A percentile compares a stretch with the other conserved stretches of the same genome.
Conservation (phyloP, 768 basidiomycete genomes). For the Asterophora parasitica region DNA sequence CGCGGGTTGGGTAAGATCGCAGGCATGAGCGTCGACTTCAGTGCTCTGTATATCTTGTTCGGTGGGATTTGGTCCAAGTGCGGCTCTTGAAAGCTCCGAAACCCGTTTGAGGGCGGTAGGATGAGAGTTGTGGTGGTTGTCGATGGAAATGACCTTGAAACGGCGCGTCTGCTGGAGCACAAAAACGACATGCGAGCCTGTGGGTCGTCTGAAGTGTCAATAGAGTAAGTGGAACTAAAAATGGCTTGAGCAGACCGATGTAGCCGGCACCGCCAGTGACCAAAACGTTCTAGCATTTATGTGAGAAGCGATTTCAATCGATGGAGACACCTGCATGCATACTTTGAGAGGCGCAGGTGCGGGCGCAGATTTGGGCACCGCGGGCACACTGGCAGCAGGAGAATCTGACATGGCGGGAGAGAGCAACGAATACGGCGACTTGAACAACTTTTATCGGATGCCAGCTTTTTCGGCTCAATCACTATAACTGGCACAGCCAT, state of each 20-base stretch:
- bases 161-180: conserved; percentile 78
- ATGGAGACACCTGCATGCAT: conserved; percentile 30
- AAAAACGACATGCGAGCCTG: conserved; percentile 93
- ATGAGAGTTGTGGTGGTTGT: conserved; percentile 93
- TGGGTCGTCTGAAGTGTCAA: conserved; percentile 11
- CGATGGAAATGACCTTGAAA: conserved; percentile 91
- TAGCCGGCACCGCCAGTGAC: conserved; percentile 79
- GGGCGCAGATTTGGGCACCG: no score
- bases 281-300: conserved; percentile 33
- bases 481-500: neutral
- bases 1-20: conserved; percentile 70
- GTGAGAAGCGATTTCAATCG: conserved; percentile 19
- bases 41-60: conserved; percentile 67
- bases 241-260: conserved; percentile 53
- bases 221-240: conserved; percentile 1
- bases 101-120: conserved; percentile 72
- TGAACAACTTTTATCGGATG: conserved; percentile 14
- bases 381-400: neutral
- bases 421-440: neutral
- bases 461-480: conserved; percentile 7
- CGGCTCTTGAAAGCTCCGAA: conserved; percentile 70
- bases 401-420: neutral
- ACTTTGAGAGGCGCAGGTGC: conserved; percentile 34
- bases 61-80: conserved; percentile 61
- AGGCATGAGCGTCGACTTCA: conserved; percentile 61